Conservation (phyloP, 1,139 yeast species). For the Saccharomycopsis phalli region DNA sequence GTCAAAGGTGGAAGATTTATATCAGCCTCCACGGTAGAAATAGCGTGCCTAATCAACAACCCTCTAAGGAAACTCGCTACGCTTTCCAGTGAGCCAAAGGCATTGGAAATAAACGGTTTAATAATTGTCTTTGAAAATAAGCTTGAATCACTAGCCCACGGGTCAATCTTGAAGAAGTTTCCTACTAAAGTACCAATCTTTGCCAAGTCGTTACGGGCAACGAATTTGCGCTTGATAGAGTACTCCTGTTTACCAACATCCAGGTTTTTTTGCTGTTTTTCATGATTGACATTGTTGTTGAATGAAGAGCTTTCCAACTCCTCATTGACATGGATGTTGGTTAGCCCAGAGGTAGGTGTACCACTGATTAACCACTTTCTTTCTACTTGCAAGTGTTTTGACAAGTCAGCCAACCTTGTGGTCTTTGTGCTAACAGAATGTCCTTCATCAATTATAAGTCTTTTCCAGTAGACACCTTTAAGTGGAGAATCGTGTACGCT, state of each 20-base stretch:
- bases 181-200: conserved; percentile 45
- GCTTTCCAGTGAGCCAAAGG: conserved; percentile 35
- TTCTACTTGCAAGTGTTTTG: conserved; percentile 44
- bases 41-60: conserved; percentile 47
- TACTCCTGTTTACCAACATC: conserved; percentile 27
- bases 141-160: conserved; percentile 41
- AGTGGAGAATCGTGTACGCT: conserved; percentile 31
- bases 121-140: conserved; percentile 40
- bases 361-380: conserved; percentile 70
- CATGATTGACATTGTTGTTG: conserved; percentile 1
- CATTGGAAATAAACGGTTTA: conserved; percentile 36
- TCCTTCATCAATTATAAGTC: conserved; percentile 68
- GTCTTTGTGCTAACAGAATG: conserved; percentile 49
- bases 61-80: conserved; percentile 36
- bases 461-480: conserved; percentile 48
- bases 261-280: no score
- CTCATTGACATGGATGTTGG: conserved; percentile 48
- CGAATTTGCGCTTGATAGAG: conserved; percentile 29
- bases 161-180: conserved; percentile 50
- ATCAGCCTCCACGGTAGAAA: conserved; percentile 44
- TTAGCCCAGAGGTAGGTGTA: conserved; percentile 65
- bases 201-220: conserved; percentile 43
- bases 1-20: conserved; percentile 50
- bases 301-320: conserved; percentile 27
- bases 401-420: conserved; percentile 41